Evolutionary conservation across 2,329 filamentous ascomycete species (phyloP).

Genomic region (Phyllosticta citribraziliensis): DNA sequence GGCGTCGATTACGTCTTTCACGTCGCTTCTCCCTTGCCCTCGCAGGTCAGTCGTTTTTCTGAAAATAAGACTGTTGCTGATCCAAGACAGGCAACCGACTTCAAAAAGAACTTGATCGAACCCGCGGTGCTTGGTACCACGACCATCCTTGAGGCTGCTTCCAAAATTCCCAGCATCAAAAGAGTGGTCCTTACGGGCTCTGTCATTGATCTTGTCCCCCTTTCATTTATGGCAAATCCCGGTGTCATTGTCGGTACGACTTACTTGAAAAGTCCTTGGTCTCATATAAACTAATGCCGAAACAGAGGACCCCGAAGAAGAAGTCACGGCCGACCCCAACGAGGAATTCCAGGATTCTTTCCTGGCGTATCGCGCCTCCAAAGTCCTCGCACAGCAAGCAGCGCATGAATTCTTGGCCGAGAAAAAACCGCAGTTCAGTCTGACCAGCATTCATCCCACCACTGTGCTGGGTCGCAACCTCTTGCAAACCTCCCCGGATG

Average conservation of each 20-base stretch:
- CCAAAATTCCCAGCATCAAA: slow-evolving; percentile 17
- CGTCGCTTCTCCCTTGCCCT: slow-evolving; percentile 21
- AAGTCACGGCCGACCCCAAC: slow-evolving; percentile 12
- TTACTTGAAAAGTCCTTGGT: background rate
- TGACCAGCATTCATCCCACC: slow-evolving; percentile 19
- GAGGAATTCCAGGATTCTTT: slow-evolving; percentile 7
- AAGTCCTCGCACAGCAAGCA: slow-evolving; percentile 21
- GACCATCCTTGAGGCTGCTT: slow-evolving; percentile 17
- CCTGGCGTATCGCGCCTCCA: slow-evolving; percentile 16
- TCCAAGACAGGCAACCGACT: slow-evolving; percentile 6
- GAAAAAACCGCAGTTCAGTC: slow-evolving; percentile 15
- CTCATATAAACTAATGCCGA: background rate
- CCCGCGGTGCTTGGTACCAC: slow-evolving; percentile 20
- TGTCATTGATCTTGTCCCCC: slow-evolving; percentile 13
- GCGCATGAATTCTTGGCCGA: slow-evolving; percentile 15
- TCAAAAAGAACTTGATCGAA: slow-evolving; percentile 16
- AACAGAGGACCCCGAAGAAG: slow-evolving; percentile 6
- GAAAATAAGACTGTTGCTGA: background rate
- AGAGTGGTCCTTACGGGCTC: slow-evolving; percentile 20
- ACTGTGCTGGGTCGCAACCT: slow-evolving; percentile 19
- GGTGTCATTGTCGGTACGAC: background rate
- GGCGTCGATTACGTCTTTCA: slow-evolving; percentile 21
- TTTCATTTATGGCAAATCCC: slow-evolving; percentile 1
- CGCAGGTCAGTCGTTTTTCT: background rate
- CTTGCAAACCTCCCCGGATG: slow-evolving; percentile 13